Conservation (phyloP, 2,329 filamentous ascomycete species). For the Drechslera avenae region DNA sequence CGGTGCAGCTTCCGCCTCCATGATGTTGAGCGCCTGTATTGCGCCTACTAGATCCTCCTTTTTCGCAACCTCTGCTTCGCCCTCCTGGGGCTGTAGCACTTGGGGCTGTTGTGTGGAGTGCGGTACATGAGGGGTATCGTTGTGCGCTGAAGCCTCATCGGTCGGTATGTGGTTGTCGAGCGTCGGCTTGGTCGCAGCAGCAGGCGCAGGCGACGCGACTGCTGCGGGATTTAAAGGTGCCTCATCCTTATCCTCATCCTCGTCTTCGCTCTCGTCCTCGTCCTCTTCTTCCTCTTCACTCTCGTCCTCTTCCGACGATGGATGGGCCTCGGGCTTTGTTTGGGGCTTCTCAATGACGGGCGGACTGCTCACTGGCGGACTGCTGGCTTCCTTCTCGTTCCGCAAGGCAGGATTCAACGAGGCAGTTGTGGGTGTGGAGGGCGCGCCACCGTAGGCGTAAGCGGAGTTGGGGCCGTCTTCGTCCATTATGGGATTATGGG, state of each 20-base stretch:
- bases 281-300: slow-evolving; percentile 20
- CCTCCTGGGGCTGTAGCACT: slow-evolving; percentile 10
- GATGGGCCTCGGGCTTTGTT: slow-evolving; percentile 20
- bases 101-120: slow-evolving; percentile 27
- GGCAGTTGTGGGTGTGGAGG: slow-evolving; percentile 28
- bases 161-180: slow-evolving; percentile 7
- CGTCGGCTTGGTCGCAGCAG: slow-evolving; percentile 8
- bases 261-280: slow-evolving; percentile 18
- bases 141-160: slow-evolving; percentile 19
- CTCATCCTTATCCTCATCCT: slow-evolving; percentile 19
- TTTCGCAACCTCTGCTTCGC: slow-evolving; percentile 8
- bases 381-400: slow-evolving; percentile 45
- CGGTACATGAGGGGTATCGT: slow-evolving; percentile 41
- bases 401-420: slow-evolving; percentile 63
- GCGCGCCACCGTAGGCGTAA: slow-evolving; percentile 43
- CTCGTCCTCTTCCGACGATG: slow-evolving; percentile 25
- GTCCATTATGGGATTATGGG: slow-evolving; percentile 42
- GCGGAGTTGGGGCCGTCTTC: slow-evolving; percentile 49
- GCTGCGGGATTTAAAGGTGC: slow-evolving; percentile 7
- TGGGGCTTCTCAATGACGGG: slow-evolving; percentile 14
- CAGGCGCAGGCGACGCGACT: slow-evolving; percentile 9
- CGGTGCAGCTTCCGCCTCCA: slow-evolving; percentile 1
- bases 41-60: slow-evolving; percentile 23
- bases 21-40: slow-evolving; percentile 25
- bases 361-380: neutral